Percentiles rank a stretch among this genome's conserved stretches.
These are phyloP conservation scores for Balamuthia mandrillaris DNA, from an alignment of 208 protist species.

Conservation along the genomic window DNA sequence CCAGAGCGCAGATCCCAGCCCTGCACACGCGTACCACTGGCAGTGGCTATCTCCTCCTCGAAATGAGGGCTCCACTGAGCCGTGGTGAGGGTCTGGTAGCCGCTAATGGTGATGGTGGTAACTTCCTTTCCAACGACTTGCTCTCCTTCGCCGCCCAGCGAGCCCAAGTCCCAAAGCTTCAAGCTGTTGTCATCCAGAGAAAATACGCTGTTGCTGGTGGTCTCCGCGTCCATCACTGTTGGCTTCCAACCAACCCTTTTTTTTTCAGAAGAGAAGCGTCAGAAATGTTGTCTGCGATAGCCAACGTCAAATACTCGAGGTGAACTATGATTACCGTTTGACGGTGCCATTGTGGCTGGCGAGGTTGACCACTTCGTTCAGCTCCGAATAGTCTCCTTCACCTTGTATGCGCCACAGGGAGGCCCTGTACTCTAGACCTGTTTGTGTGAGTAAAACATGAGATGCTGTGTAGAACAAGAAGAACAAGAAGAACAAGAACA, in stretches of 20 bases:
- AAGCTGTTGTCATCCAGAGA: neutral
- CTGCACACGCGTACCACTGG: neutral
- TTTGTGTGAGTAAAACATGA: neutral
- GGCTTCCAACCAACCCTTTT: neutral
- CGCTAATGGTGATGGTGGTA: neutral
- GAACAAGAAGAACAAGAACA: neutral
- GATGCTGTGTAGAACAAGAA: neutral
- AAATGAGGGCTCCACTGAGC: neutral
- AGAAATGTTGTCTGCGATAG: neutral
- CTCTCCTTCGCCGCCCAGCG: no score
- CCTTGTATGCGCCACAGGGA: neutral
- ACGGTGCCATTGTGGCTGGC: neutral
- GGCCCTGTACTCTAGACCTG: neutral
- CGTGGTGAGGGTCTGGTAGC: neutral
- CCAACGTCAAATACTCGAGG: neutral
- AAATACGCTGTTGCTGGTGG: neutral
- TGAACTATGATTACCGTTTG: no score
- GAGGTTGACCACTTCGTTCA: neutral
- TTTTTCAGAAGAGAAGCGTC: neutral
- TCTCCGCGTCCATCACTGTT: neutral
- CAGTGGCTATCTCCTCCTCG: neutral
- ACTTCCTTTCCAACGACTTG: neutral
- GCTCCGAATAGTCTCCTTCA: neutral
- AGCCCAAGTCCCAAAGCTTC: constrained; percentile 18
- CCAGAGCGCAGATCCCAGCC: neutral